These are phyloP conservation scores for Ceratobasidium sp. DNA, from an alignment of 1,284 basidiomycete species.

Conservation along the genomic window DNA sequence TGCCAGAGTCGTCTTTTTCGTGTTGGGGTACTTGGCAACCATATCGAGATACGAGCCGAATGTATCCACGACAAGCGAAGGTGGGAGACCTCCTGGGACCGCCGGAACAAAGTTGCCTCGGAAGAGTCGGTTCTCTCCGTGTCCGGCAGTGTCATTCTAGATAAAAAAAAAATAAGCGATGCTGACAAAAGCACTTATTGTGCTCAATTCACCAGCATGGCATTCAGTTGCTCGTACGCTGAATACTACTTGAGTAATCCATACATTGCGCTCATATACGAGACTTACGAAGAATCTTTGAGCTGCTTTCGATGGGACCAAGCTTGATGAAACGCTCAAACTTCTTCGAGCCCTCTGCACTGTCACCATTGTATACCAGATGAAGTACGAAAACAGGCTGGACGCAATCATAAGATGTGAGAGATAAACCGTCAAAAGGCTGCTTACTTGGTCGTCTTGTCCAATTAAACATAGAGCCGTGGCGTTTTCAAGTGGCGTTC, in stretches of 20 bases:
- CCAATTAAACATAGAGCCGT: background rate
- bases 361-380: conserved; percentile 34
- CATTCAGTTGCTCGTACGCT: conserved; percentile 16
- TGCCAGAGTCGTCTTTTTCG: background rate
- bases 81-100: background rate
- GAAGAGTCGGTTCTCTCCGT: conserved; percentile 8
- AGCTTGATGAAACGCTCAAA: conserved; percentile 40
- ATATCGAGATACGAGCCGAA: background rate
- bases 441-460: background rate
- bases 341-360: conserved; percentile 31
- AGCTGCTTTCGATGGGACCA: conserved; percentile 12
- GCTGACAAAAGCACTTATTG: background rate
- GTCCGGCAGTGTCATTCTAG: background rate
- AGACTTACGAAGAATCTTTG: conserved; percentile 29
- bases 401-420: background rate
- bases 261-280: background rate
- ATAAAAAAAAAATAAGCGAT: background rate
- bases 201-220: background rate
- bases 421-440: background rate
- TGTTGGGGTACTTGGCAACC: background rate
- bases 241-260: background rate
- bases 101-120: conserved; percentile 19
- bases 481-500: background rate
- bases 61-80: background rate
- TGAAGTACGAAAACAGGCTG: conserved; percentile 15